Evolutionary conservation across 176 grass and related monocot species (phyloP).

Genomic region (Zoysia japonica): DNA sequence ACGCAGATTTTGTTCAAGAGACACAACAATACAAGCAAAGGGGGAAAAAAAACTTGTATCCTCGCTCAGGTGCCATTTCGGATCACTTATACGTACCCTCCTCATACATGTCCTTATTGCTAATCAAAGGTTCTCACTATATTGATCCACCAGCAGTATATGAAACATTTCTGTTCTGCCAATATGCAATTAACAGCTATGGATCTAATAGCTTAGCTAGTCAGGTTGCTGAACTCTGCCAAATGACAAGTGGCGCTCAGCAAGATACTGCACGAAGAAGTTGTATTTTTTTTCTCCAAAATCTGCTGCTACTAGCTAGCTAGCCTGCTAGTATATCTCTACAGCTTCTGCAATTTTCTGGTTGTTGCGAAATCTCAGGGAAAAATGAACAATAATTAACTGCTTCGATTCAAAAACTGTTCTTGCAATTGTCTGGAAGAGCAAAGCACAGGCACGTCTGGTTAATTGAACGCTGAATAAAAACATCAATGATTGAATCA

Average conservation of each 20-base stretch:
- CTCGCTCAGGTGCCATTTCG: constrained; percentile 37
- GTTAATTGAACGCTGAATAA: constrained; percentile 40
- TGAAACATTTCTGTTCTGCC: constrained; percentile 14
- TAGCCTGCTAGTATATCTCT: background rate
- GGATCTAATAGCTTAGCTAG: too few species aligned
- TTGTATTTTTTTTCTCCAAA: background rate
- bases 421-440: constrained; percentile 5
- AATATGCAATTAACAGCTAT: constrained; percentile 12
- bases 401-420: constrained; percentile 5
- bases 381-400: background rate
- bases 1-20: constrained; percentile 11
- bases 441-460: constrained; percentile 17
- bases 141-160: constrained; percentile 12
- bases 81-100: constrained; percentile 23
- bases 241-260: background rate
- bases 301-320: background rate
- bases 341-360: background rate
- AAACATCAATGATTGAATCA: constrained; percentile 29
- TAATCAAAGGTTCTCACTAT: constrained; percentile 15
- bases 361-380: constrained; percentile 16
- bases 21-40: constrained; percentile 15
- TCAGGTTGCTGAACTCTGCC: background rate
- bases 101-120: constrained; percentile 14
- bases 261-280: constrained; percentile 46
- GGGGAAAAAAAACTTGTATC: background rate